Conservation (phyloP, 139 green algal genomes). For the Chlorella sp. region DNA sequence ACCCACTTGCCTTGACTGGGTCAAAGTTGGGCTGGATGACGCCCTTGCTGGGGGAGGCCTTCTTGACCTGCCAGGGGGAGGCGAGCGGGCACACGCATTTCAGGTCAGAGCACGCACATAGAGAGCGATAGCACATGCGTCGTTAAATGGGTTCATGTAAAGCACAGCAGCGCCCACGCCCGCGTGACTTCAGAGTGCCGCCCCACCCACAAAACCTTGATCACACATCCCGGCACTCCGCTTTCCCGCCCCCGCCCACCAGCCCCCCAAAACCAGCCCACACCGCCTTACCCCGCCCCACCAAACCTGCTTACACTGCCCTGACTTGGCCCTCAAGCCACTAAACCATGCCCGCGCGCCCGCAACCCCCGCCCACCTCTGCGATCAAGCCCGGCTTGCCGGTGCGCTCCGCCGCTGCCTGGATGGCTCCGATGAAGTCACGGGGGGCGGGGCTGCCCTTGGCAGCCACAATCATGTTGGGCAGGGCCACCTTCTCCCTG, state of each 20-base stretch:
- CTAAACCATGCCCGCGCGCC: too few species aligned
- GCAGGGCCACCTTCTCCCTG: constrained; percentile 63
- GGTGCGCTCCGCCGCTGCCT: constrained; percentile 48
- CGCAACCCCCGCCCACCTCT: not conserved
- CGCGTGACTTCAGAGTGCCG: too few species aligned
- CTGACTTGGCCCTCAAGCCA: too few species aligned
- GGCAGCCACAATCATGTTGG: constrained; percentile 54
- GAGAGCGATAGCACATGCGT: too few species aligned
- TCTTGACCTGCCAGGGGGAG: constrained; percentile 91
- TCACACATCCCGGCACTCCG: too few species aligned
- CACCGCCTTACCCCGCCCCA: too few species aligned
- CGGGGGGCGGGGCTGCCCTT: constrained; percentile 62
- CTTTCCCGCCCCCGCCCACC: not conserved
- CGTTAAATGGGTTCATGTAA: not conserved
- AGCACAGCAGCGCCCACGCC: too few species aligned
- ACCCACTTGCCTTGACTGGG: constrained; percentile 68
- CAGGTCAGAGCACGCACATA: not conserved
- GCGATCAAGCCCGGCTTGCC: constrained; percentile 95
- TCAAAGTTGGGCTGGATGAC: constrained; percentile 98
- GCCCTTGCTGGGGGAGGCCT: constrained; percentile 95
- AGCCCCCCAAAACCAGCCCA: not conserved
- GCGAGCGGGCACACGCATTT: not conserved
- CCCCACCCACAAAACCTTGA: too few species aligned
- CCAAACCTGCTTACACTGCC: too few species aligned
- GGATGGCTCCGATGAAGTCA: constrained; percentile 92